phyloP scores from a whole-genome alignment of 2,329 filamentous ascomycete genomes.

The Colletotrichum coccodes region DNA sequence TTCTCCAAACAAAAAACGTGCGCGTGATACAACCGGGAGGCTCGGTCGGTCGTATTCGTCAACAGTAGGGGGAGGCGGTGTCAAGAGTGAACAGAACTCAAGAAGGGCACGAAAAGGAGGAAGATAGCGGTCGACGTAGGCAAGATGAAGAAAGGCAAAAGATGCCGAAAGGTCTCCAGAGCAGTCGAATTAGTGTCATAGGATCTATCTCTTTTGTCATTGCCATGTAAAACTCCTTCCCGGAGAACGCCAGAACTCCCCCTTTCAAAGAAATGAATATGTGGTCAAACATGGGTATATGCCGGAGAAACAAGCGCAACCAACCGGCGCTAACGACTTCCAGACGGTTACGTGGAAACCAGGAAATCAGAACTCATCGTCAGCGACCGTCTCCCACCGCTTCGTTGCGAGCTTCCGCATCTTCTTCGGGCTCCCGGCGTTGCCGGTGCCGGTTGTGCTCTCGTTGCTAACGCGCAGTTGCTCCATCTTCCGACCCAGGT shows the following conservation, averaged over 20 bases:
- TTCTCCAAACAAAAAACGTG: neutral
- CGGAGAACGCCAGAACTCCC: conserved; percentile 2
- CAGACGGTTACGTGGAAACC: neutral
- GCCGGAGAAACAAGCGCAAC: conserved; percentile 17
- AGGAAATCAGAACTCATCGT: conserved; percentile 41
- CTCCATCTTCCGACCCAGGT: conserved; percentile 59
- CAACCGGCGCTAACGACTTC: neutral
- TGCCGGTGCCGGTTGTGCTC: conserved; percentile 39
- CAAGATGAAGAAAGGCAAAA: neutral
- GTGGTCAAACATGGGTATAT: conserved; percentile 22
- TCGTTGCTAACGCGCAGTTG: conserved; percentile 58
- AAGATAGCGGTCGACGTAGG: too few species aligned
- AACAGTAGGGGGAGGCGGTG: too few species aligned
- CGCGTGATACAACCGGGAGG: too few species aligned
- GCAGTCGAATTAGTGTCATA: neutral
- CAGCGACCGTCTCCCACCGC: conserved; percentile 59
- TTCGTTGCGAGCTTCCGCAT: conserved; percentile 58
- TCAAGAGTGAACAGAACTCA: too few species aligned
- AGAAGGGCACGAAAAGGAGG: too few species aligned
- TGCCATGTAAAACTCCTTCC: neutral
- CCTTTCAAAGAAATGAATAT: neutral
- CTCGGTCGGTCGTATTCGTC: too few species aligned
- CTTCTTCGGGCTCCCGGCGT: conserved; percentile 62
- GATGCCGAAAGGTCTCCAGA: too few species aligned
- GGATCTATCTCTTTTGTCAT: neutral